Evolutionary conservation across 2,329 filamentous ascomycete genomes (phyloP).

Genomic region (Bretziella fagacearum): DNA sequence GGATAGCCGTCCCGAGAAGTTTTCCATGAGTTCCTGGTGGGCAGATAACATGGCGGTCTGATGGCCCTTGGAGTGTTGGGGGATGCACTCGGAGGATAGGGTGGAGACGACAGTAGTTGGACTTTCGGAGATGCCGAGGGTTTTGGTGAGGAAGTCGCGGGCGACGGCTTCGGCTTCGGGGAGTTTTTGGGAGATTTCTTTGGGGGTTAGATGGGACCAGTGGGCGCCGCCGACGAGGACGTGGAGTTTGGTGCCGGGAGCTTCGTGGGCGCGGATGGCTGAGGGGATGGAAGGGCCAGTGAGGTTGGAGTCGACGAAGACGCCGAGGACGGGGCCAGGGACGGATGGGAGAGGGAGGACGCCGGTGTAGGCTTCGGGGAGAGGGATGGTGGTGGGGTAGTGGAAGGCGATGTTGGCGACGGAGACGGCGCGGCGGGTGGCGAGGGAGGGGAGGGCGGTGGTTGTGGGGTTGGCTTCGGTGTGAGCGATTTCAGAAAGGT

Average conservation of each 20-base stretch:
- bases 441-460: slow-evolving; percentile 30
- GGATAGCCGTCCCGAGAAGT: slow-evolving; percentile 46
- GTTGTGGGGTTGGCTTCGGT: slow-evolving; percentile 18
- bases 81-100: slow-evolving; percentile 60
- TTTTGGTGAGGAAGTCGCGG: slow-evolving; percentile 55
- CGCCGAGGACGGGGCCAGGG: slow-evolving; percentile 68
- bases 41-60: slow-evolving; percentile 40
- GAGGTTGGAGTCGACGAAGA: slow-evolving; percentile 72
- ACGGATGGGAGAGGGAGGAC: slow-evolving; percentile 74
- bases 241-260: slow-evolving; percentile 66
- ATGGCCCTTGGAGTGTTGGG: slow-evolving; percentile 78
- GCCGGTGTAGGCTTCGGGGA: slow-evolving; percentile 57
- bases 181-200: slow-evolving; percentile 33
- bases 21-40: slow-evolving; percentile 33
- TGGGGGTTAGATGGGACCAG: slow-evolving; percentile 44
- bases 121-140: slow-evolving; percentile 24
- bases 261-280: slow-evolving; percentile 20
- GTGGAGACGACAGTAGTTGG: slow-evolving; percentile 34
- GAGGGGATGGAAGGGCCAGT: slow-evolving; percentile 31
- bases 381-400: slow-evolving; percentile 48
- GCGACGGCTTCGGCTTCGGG: slow-evolving; percentile 47
- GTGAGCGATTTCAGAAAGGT: slow-evolving; percentile 22
- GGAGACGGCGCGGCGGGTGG: slow-evolving; percentile 47
- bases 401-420: slow-evolving; percentile 90
- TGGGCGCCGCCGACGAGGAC: slow-evolving; percentile 92